Evolutionary conservation across 2,329 filamentous ascomycete species (phyloP), one percentile per base, ranked within the genome.

Genomic region (Torrubiellomyces zombiae): DNA sequence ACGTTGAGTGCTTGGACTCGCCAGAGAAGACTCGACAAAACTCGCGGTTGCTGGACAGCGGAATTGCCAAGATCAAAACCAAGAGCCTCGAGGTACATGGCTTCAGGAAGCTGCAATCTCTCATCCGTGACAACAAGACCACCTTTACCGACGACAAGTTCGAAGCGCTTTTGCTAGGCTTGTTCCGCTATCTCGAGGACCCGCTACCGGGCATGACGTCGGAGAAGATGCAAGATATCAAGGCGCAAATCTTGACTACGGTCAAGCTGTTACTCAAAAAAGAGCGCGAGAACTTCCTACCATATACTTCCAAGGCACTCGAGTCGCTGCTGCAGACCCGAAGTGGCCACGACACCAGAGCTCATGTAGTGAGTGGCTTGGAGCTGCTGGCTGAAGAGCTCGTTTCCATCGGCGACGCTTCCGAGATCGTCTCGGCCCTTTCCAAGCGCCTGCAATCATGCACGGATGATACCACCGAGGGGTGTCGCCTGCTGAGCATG

Each of bases 1-100:
- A 30, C n/a, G 29, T 29, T 4, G 41, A 40, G 20, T 36, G 31
- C 18, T 36, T 28, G 17, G 40, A 38, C 17, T 41, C 43, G 3
- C 40, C 43, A 14, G 68, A 74, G 7, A 70, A 67, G 38, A 40
- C 51, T 4, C 62, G 60, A 23, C 67, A 73, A 35, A 69, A 61
- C 38, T 50, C 54, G 6, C 67, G 74, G 21, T 56, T 85, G 14
- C 60, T 86, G 5, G 67, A 75, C 16, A 83, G 77, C 38, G 79
- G 75, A 24, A 78, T 85, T 36, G 58, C 70, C 25, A 76, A 78
- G 34, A 74, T 85, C 37, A 71, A 71, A 36, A 61, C 67, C 16
- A 69, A 70, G 38, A 69, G 69, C 1, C 63, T 86, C n/a, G 79
- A 85, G 42, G 76, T 79, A 4, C 77, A 83, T 42, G 78, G 78